Base-by-base conservation (phyloP, 805 yeast genomes). In the Saccharomycopsis sp. region DNA sequence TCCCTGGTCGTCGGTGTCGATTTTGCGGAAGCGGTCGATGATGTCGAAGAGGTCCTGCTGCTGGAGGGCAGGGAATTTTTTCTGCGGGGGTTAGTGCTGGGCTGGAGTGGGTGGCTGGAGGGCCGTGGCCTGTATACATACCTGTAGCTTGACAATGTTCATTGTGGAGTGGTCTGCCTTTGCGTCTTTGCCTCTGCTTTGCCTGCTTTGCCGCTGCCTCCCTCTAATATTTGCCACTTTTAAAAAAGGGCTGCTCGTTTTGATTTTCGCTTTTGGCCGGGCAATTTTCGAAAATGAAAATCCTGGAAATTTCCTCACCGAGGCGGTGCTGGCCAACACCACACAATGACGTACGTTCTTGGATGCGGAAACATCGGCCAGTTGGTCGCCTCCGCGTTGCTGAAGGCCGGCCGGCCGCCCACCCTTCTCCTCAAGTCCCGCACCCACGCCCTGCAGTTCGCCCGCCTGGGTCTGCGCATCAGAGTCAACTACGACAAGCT, bases 1-100 rank as follows among this genome's bases (percentile, higher is more conserved):
- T 9, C 99, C 99, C 65, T 87, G 84, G 67, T 92, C 99, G 51
- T 92, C 96, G 37, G 85, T 65, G 66, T 94, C 99, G 64, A 94
- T 86, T 60, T 76, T 74, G 66, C 97, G 79, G 76, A 94, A 94
- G 64, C 86, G 87, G 59, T 92, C 97, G 66, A 92, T 88, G 58
- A 94, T 80, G 44, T 76, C 79, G 70, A 92, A 91, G 52, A 94
- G 76, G 63, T 91, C 97, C 64, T 88, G 89, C 71, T 94, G 98
- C 40, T 84, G 80, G 63, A 94, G 78, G 46, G 81, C 77, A 2
- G 99, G 97, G 72, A 82, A 91, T 75, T 89, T 92, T 75, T 83
- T 89, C 84, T 85, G 69, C 20, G 54, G 18, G 51, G n/a, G 48
- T 18, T 29, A 12, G 14, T 21, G 34, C 47, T 53, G 15, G 18